Base-by-base conservation (phyloP, 306 rosid genomes). In the Dryas drummondii region DNA sequence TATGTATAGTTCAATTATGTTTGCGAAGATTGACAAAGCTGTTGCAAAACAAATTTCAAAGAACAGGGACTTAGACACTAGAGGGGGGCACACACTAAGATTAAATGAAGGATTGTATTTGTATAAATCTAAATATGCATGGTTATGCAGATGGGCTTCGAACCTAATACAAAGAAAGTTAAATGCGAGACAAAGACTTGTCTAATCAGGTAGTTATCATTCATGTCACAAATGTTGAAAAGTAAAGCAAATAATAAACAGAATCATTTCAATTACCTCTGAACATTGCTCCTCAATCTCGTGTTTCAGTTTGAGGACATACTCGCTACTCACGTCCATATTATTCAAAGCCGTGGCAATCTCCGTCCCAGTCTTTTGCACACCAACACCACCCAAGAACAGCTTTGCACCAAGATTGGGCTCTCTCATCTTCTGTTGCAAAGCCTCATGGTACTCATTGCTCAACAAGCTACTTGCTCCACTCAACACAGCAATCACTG, bases 261-360 rank as follows among this genome's bases (percentile, higher is more conserved):
- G 40, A 81, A 71, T 63, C 40, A 86, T 46, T 55, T 56, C 70
- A 81, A 83, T 82, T 79, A 94, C 97, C 97, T 90, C 97, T 19
- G 90, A 83, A 82, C 97, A 92, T 67, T 88, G 97, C 85, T 94
- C 98, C 82, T 94, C 98, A 55, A 94, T 90, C 80, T 87, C 96
- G 22, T 94, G 93, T 76, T 89, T 92, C 44, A 94, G 91, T 85
- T 94, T 94, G 76, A 91, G 82, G 70, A 92, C 96, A 78, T 91
- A 94, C 75, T 91, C 98, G 47, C 97, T 65, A 56, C 98, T 94
- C 59, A 94, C 87, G 67, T 94, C 97, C 86, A 92, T 86, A 73
- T 94, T 92, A 82, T 94, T 94, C 79, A 94, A 86, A 78, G 93
- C 93, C 0, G 96, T 87, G 73, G 97, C 91, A 72, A 94, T 85